phyloP scores from a whole-genome alignment of 1,284 basidiomycete genomes.

The Ganoderma leucocontextum region DNA sequence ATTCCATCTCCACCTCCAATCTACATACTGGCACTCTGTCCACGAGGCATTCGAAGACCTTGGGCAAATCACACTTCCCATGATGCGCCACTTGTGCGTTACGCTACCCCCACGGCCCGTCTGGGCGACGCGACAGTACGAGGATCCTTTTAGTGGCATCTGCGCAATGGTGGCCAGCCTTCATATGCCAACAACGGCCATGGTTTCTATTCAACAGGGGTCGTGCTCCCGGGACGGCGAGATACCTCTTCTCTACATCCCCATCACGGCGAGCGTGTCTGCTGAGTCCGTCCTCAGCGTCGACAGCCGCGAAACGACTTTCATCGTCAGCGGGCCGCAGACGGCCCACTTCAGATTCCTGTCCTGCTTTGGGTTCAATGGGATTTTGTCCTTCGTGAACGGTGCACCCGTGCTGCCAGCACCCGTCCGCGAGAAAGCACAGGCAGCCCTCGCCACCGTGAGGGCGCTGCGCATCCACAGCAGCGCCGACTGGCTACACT shows the following conservation, averaged over 20 bases:
- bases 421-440: not conserved
- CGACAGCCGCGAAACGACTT: not conserved
- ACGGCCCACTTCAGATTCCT: not conserved
- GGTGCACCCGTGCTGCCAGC: too few species aligned
- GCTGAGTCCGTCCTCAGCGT: not conserved
- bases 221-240: not conserved
- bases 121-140: too few species aligned
- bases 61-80: conserved; percentile 4
- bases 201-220: not conserved
- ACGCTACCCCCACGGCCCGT: not conserved
- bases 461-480: conserved; percentile 7
- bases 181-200: not conserved
- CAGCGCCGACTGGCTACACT: not conserved
- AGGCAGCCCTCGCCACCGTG: not conserved
- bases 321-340: not conserved
- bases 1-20: not conserved
- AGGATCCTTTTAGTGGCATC: not conserved
- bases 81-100: conserved; percentile 11
- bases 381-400: not conserved
- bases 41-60: not conserved
- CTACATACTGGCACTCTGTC: not conserved
- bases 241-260: not conserved
- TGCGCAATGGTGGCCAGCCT: not conserved
- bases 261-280: not conserved
- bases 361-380: not conserved